Evolutionary conservation across 1,284 basidiomycete genomes (phyloP), one percentile per base, ranked within the genome.

Genomic region (Athelia psychrophila): DNA sequence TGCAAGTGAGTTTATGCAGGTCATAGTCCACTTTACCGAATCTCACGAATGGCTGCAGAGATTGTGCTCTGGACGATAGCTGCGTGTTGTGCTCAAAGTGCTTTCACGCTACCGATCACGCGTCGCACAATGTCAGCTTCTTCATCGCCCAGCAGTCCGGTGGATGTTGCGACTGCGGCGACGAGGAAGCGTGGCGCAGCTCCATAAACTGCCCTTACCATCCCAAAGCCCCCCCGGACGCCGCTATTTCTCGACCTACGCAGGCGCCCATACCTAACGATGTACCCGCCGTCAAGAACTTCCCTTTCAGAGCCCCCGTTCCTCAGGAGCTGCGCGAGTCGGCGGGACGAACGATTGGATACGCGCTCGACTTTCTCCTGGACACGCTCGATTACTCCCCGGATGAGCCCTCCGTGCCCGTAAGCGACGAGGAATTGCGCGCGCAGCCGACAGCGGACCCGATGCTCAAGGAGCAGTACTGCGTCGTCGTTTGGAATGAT

Each of bases 401-500:
- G 0, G 86, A 93, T 49, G 91, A 94, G 59, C 83, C 83, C 0
- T 70, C 72, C 33, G 78, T 91, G 2, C 92, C 93, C 0, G 62
- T 74, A 1, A 81, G 80, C 56, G 85, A 90, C 64, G 79, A 79
- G 0, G 85, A 88, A 51, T 77, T 93, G 9, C 79, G 83, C n/a
- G 68, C 83, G 9, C 86, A 91, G 60, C 81, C 84, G 3, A 83
- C 87, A 1, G 81, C 80, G 1, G 88, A 92, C 58, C 85, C 88
- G 1, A 80, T 87, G 77, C 76, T 79, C 69, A 84, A 84, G 57
- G 88, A 95, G 56, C 81, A 90, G 30, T 96, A 87, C 68, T 86
- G 90, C 20, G 81, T 98, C 50, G 77, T 97, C 18, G 72, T 98
- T 2, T 98, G 95, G 95, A 95, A 97, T 68, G 96, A 98, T 71